Base-by-base conservation (phyloP, 768 basidiomycete genomes). In the Tylopilus rubrobrunneus region DNA sequence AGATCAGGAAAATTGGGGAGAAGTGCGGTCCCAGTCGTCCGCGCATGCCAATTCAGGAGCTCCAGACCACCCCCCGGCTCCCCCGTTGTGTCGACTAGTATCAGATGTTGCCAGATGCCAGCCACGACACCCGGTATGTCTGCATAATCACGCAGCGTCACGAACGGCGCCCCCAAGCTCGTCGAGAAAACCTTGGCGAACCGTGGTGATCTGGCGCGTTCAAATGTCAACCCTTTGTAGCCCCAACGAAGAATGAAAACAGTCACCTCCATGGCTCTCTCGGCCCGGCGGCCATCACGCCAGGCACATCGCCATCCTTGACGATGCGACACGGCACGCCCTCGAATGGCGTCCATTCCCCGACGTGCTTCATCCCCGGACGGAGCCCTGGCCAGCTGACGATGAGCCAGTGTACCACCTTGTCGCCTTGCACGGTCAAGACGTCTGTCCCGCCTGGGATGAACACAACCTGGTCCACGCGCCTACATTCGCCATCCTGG, bases 381-480 rank as follows among this genome's bases (percentile, higher is more conserved):
- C 36, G 3, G 15, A 49, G 17, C 12, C 64, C 59, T 9, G 66
- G 56, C 46, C 53, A 47, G 34, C 45, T 44, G 45, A 58, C 49
- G 50, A 70, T 39, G 28, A 55, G 48, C 68, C 66, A 67, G 8
- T 67, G 59, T 1, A 56, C 51, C 7, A 67, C 41, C 49, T 17
- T 65, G 29, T 67, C 64, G 11, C 49, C 52, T 14, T 68, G 68
- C 7, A 67, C 67, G 15, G 63, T 68, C 56, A 67, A 40, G 0
- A 70, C 8, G 43, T 67, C 68, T 2, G 55, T 53, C 39, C 68
- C 66, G 2, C 67, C 67, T 1, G 49, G 56, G 17, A 67, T 49
- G 28, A 67, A 61, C 39, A 67, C 37, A 28, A 67, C 68, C 37
- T 67, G 67, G 46, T 67, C 66, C 12, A 67, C 63, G 2, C 47